A percentile compares a stretch with the other conserved stretches of the same genome.
Conservation (phyloP, 1,284 basidiomycete species). For the Cryptococcus sp. region DNA sequence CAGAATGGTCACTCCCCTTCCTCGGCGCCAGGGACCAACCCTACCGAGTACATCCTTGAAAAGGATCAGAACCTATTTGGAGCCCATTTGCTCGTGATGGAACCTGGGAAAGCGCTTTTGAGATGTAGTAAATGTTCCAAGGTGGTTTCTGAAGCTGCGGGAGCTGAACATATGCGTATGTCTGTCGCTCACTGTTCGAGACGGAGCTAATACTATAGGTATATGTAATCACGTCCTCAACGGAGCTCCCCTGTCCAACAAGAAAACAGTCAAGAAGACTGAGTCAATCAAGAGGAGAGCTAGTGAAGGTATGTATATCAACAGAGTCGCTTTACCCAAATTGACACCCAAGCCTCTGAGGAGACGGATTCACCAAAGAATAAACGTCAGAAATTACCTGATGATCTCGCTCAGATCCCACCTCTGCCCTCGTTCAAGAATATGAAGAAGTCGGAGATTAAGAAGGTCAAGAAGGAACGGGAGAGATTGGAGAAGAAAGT, state of each 20-base stretch:
- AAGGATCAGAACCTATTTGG: constrained; percentile 84
- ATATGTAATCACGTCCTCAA: constrained; percentile 59
- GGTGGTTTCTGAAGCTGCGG: constrained; percentile 67
- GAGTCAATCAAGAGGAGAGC: constrained; percentile 28
- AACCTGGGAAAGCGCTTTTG: constrained; percentile 64
- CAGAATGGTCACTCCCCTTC: constrained; percentile 6
- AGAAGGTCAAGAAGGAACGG: constrained; percentile 38
- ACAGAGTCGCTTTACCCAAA: not conserved
- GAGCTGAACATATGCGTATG: constrained; percentile 69
- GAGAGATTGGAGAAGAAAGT: constrained; percentile 61
- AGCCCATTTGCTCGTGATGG: constrained; percentile 54
- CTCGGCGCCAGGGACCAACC: constrained; percentile 50
- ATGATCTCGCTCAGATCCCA: not conserved
- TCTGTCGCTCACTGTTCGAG: constrained; percentile 8
- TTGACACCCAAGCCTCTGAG: constrained; percentile 7
- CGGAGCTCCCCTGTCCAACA: constrained; percentile 53
- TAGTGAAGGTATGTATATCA: constrained; percentile 32
- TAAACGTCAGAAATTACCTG: not conserved
- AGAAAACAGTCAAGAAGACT: constrained; percentile 49
- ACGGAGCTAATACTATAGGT: constrained; percentile 46
- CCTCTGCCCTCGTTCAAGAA: constrained; percentile 23
- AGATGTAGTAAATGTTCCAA: constrained; percentile 74
- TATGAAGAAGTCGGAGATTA: constrained; percentile 39
- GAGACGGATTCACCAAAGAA: constrained; percentile 22
- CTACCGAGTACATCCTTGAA: constrained; percentile 74